Evolutionary conservation across 148 eudicot species (phyloP), one percentile per base, ranked within the genome.

Genomic region (Rhododendron molle): DNA sequence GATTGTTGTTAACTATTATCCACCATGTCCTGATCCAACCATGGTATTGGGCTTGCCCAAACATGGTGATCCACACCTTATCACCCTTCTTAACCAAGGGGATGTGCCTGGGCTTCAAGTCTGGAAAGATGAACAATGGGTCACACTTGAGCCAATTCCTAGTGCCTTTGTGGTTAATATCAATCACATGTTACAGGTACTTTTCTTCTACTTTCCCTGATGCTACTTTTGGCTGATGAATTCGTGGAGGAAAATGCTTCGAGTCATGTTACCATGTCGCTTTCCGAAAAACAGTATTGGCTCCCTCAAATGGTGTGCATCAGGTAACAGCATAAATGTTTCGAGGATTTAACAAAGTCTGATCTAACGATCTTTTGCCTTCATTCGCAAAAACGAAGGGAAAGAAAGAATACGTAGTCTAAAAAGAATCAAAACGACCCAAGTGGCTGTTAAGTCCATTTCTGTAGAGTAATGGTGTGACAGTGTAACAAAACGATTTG

Each of bases 11-110:
- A 88, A 88, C 76, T 1, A 86, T 78, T 88, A 88, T 34, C 90
- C 90, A 12, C 76, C 84, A 72, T 88, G 88, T 74, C 90, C 90
- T 1, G 82, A 88, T 36, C 90, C 90, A 7, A 83, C 73, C 82
- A 10, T 80, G 20, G 69, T 85, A 21, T 30, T 86, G 86, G 90
- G 88, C 2, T 44, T 86, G 21, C 76, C 47, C 23, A 38, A 60
- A 26, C 90, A 88, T 65, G 52, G 43, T 83, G 90, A 88, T 32
- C 82, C 82, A 30, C 20, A 26, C 78, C 65, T 83, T 7, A 15
- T 86, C 11, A 86, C 87, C 26, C 21, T 86, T 46, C 85, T 86
- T 54, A 49, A 71, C 30, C 85, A 86, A 34, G 84, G 65, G 2
- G 11, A 82, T 44, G 80, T 81, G 9, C 52, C 52, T n/a, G 87